Base-by-base conservation (phyloP, 2,329 filamentous ascomycete genomes). In the Cladophialophora bantiana region DNA sequence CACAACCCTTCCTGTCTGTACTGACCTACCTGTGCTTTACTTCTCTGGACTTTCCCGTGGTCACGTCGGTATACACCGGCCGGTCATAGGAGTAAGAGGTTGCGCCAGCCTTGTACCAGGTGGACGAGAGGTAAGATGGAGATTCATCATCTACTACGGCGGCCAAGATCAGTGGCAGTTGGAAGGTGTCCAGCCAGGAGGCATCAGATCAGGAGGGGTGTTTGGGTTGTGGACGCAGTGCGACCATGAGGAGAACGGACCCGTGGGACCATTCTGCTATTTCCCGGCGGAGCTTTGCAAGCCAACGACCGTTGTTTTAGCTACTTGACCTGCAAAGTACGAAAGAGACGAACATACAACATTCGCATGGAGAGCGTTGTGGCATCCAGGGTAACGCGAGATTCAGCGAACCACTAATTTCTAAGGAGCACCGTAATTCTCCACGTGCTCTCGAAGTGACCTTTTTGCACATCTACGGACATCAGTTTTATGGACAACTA, bases 151-250 rank as follows among this genome's bases (percentile, higher is more conserved):
- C 58, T 67, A 57, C 34, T 74, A 74, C 52, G 62, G 58, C 18
- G 71, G 72, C 15, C 60, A 64, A 34, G 72, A 74, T 54, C 71
- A 73, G 57, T 74, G 72, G 72, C 72, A 71, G 56, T 56, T 74
- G 31, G 72, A 74, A 66, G 71, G 72, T 18, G 63, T 73, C 9
- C 72, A 74, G 60, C 72, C 72, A 36, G 72, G 72, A 4, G 72
- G 72, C 10, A 45, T 72, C 32, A 59, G 69, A 20, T 72, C 71
- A 0, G 72, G 72, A 18, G 71, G 70, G 34, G 57, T 74, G 12
- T 74, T 68, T 55, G 72, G 72, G 3, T 20, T 70, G 12, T 73
- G 71, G 71, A 63, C 67, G 5, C 68, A 68, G 36, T 72, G 69
- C 55, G 70, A 67, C 52, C 71, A 73, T 42, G 71, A 70, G 20